These are phyloP conservation scores for Prunus mongolica DNA, from an alignment of 306 rosid genomes.

Conservation along the genomic window DNA sequence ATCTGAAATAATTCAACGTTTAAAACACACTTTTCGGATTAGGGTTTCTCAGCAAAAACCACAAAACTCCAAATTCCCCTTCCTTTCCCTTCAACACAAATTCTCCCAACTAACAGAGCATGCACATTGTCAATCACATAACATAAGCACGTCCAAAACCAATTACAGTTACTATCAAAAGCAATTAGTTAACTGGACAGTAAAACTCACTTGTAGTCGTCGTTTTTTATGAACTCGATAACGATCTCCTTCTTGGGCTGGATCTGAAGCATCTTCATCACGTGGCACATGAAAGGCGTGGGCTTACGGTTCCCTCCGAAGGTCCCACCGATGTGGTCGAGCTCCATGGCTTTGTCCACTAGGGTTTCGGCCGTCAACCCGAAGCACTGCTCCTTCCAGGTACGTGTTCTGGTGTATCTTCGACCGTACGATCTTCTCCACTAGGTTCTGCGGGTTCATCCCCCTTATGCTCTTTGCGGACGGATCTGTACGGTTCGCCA, in stretches of 20 bases:
- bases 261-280: slow-evolving; percentile 97
- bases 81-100: neutral
- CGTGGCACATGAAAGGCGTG: slow-evolving; percentile 93
- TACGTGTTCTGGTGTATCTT: slow-evolving; percentile 87
- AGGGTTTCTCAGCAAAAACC: neutral
- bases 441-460: slow-evolving; percentile 90
- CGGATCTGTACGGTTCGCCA: slow-evolving; percentile 99
- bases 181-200: neutral
- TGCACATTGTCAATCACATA: neutral
- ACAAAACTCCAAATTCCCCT: neutral
- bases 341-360: slow-evolving; percentile 97
- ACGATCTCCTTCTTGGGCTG: slow-evolving; percentile 98
- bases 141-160: neutral
- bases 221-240: slow-evolving; percentile 89
- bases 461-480: slow-evolving; percentile 93
- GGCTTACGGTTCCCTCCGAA: slow-evolving; percentile 89
- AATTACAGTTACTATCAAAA: neutral
- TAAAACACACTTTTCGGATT: neutral
- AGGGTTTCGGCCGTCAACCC: slow-evolving; percentile 95
- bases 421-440: slow-evolving; percentile 92
- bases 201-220: slow-evolving; percentile 70
- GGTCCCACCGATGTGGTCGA: slow-evolving; percentile 94
- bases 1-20: neutral
- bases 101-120: neutral
- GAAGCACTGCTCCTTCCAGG: slow-evolving; percentile 97